These are phyloP conservation scores for Noccaea bulbosa DNA, from an alignment of 345 rosid genomes.

Conservation along the genomic window DNA sequence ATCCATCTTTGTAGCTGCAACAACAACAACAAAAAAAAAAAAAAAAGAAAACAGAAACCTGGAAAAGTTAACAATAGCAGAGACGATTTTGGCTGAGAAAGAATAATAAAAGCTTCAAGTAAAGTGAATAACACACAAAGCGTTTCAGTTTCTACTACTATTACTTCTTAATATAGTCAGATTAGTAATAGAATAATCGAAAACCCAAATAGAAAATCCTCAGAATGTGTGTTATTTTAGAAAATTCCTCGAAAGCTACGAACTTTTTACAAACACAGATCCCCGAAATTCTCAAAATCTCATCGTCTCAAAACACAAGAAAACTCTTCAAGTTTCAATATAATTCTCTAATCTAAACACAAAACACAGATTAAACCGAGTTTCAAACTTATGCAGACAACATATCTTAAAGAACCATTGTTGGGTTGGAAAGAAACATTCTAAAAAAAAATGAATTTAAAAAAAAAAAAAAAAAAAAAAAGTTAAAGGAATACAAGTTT, in stretches of 20 bases:
- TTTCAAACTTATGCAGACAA: slow-evolving; percentile 7
- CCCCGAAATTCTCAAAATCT: slow-evolving; percentile 29
- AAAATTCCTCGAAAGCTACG: slow-evolving; percentile 37
- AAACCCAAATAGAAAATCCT: too few species aligned
- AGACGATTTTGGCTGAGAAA: slow-evolving; percentile 18
- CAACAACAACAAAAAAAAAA: neutral
- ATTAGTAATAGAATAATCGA: slow-evolving; percentile 31
- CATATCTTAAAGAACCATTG: neutral
- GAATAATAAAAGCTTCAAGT: slow-evolving; percentile 53
- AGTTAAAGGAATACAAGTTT: neutral
- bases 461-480: neutral
- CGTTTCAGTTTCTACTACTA: slow-evolving; percentile 1
- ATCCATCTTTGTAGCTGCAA: slow-evolving; percentile 59
- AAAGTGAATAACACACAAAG: slow-evolving; percentile 56
- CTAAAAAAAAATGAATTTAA: neutral
- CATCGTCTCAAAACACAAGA: slow-evolving; percentile 17
- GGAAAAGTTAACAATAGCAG: slow-evolving; percentile 37
- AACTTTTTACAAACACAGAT: slow-evolving; percentile 37
- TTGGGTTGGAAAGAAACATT: slow-evolving; percentile 22
- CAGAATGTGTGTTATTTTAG: too few species aligned
- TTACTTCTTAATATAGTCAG: slow-evolving; percentile 4
- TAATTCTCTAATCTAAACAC: neutral
- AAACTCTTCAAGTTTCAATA: slow-evolving; percentile 21
- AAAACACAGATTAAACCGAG: neutral
- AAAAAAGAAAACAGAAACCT: slow-evolving; percentile 27